These are phyloP conservation scores for Annulohypoxylon moriforme DNA, from an alignment of 495 filamentous ascomycete genomes.

Conservation along the genomic window DNA sequence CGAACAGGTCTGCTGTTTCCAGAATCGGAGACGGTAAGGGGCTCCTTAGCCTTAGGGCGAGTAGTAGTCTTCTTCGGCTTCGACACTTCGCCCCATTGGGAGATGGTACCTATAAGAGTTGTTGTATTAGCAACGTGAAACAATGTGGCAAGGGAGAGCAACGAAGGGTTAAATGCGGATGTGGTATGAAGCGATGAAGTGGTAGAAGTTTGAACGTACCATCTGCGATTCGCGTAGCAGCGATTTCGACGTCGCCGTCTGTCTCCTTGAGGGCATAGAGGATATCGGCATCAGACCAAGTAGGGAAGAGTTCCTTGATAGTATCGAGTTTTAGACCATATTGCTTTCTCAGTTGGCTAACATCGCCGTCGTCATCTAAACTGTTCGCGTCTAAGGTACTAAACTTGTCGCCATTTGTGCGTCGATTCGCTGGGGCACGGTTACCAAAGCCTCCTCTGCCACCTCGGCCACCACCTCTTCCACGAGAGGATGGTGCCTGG, in stretches of 20 bases:
- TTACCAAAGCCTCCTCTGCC: conserved; percentile 82
- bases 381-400: conserved; percentile 62
- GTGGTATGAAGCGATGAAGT: neutral
- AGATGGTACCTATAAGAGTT: conserved; percentile 74
- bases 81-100: conserved; percentile 96
- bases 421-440: conserved; percentile 69
- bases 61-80: conserved; percentile 87
- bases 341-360: conserved; percentile 89
- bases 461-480: conserved; percentile 83
- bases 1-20: conserved; percentile 59
- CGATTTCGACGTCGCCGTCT: conserved; percentile 83
- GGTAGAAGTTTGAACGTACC: conserved; percentile 64
- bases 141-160: conserved; percentile 19
- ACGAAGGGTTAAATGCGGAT: conserved; percentile 5
- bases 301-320: conserved; percentile 90
- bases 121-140: conserved; percentile 46
- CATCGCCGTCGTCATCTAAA: conserved; percentile 87
- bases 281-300: conserved; percentile 92
- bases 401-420: conserved; percentile 75
- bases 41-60: conserved; percentile 85
- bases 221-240: conserved; percentile 90
- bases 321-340: conserved; percentile 77
- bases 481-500: conserved; percentile 67
- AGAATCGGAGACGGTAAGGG: conserved; percentile 63
- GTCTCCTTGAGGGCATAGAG: conserved; percentile 92